A percentile compares a stretch with the other conserved stretches of the same genome.
These are phyloP conservation scores for Deuterostichococcus epilithicus DNA, from an alignment of 139 green algal species.

Conservation along the genomic window DNA sequence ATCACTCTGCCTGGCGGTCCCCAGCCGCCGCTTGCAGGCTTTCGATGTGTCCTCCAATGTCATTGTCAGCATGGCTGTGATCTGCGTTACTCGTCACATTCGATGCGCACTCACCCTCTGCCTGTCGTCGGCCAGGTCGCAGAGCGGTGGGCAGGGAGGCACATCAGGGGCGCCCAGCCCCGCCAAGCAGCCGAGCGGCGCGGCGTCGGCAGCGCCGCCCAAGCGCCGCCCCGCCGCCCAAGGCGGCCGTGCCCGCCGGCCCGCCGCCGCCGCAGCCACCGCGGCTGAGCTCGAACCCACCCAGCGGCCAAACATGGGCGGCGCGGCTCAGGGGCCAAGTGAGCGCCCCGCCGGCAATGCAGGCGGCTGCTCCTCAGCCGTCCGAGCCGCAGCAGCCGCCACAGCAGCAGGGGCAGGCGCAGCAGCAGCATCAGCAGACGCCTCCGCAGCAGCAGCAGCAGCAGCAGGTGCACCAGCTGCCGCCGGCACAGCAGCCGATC, in stretches of 20 bases:
- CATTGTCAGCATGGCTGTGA: too few relatives aligned
- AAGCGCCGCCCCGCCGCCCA: neutral
- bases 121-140: neutral
- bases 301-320: neutral
- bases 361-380: too few relatives aligned
- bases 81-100: too few relatives aligned
- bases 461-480: neutral
- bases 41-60: too few relatives aligned
- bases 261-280: neutral
- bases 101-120: neutral
- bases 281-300: neutral
- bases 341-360: too few relatives aligned
- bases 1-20: too few relatives aligned
- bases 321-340: neutral
- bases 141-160: too few relatives aligned
- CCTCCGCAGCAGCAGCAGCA: neutral
- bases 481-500: neutral
- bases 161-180: neutral
- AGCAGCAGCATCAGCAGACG: neutral
- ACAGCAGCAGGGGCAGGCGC: neutral
- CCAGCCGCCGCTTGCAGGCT: too few relatives aligned
- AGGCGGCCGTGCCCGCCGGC: neutral
- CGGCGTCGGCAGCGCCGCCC: too few relatives aligned
- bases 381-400: too few relatives aligned
- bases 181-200: neutral